Percentiles rank a stretch among this genome's conserved stretches.
These are phyloP conservation scores for Ceratocystiopsis minuta DNA, from an alignment of 2,329 filamentous ascomycete species.

Conservation along the genomic window DNA sequence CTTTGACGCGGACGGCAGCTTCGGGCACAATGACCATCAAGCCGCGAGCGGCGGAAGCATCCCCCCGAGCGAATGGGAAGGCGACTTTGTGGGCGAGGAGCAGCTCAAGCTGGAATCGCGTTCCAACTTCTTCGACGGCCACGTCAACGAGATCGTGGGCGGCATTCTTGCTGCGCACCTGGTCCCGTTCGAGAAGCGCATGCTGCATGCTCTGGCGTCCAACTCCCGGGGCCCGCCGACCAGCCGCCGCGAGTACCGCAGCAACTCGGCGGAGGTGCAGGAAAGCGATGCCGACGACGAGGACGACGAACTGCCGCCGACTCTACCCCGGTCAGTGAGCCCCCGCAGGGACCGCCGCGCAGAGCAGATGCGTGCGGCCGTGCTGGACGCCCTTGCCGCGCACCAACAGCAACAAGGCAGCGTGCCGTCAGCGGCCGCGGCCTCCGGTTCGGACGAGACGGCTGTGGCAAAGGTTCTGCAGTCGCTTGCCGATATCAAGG, in stretches of 20 bases:
- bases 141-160: constrained; percentile 73
- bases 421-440: too few relatives aligned
- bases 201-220: constrained; percentile 49
- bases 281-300: constrained; percentile 93
- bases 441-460: too few relatives aligned
- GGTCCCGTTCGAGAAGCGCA: constrained; percentile 61
- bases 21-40: constrained; percentile 38
- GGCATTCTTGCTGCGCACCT: constrained; percentile 59
- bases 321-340: constrained; percentile 48
- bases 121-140: constrained; percentile 76
- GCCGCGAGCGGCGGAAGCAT: constrained; percentile 38
- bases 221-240: constrained; percentile 34
- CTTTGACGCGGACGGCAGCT: constrained; percentile 28
- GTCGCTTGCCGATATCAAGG: constrained; percentile 46
- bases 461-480: constrained; percentile 39
- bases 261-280: constrained; percentile 48
- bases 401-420: constrained; percentile 30
- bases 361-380: constrained; percentile 60
- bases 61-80: constrained; percentile 81
- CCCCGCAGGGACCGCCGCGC: constrained; percentile 60
- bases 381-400: constrained; percentile 53
- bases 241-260: constrained; percentile 41
- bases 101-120: constrained; percentile 68
- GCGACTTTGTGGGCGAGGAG: constrained; percentile 63
- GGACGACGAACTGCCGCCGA: constrained; percentile 46